These are phyloP conservation scores for Elsinoe australis DNA, from an alignment of 2,329 filamentous ascomycete genomes.

Conservation along the genomic window DNA sequence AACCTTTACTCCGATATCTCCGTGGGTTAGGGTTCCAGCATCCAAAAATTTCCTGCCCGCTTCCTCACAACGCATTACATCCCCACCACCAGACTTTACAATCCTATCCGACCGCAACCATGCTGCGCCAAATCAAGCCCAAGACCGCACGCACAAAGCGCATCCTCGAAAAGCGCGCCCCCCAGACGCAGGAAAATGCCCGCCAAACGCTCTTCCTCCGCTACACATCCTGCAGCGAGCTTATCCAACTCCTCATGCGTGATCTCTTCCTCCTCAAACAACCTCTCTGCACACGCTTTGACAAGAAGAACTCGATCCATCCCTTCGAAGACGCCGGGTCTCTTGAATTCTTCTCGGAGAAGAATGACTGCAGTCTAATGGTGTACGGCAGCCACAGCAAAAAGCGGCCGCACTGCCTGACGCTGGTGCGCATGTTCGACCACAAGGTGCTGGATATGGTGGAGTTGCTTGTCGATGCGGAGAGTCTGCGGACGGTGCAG, in stretches of 20 bases:
- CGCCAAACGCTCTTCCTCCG: constrained; percentile 86
- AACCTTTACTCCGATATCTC: background rate
- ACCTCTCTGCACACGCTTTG: constrained; percentile 80
- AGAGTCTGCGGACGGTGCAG: constrained; percentile 59
- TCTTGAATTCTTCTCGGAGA: constrained; percentile 90
- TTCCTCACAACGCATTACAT: background rate
- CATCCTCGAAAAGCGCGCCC: constrained; percentile 84
- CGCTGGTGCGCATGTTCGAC: constrained; percentile 72
- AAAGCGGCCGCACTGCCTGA: constrained; percentile 90
- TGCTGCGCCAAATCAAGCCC: constrained; percentile 54
- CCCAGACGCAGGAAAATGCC: constrained; percentile 80
- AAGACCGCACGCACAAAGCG: constrained; percentile 87
- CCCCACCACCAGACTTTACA: background rate
- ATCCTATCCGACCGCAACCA: constrained; percentile 1
- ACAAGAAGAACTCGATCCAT: constrained; percentile 92
- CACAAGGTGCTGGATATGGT: constrained; percentile 91
- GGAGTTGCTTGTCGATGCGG: constrained; percentile 74
- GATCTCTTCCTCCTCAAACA: constrained; percentile 80
- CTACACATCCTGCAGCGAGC: constrained; percentile 74
- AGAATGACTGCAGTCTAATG: constrained; percentile 85
- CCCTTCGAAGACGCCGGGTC: constrained; percentile 86
- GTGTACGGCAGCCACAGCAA: constrained; percentile 81
- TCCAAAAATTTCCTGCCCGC: constrained; percentile 17
- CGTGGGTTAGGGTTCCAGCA: background rate
- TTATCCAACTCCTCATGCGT: constrained; percentile 73